These are phyloP conservation scores for Salinomyces thailandicus DNA, from an alignment of 2,329 filamentous ascomycete genomes.

Conservation along the genomic window DNA sequence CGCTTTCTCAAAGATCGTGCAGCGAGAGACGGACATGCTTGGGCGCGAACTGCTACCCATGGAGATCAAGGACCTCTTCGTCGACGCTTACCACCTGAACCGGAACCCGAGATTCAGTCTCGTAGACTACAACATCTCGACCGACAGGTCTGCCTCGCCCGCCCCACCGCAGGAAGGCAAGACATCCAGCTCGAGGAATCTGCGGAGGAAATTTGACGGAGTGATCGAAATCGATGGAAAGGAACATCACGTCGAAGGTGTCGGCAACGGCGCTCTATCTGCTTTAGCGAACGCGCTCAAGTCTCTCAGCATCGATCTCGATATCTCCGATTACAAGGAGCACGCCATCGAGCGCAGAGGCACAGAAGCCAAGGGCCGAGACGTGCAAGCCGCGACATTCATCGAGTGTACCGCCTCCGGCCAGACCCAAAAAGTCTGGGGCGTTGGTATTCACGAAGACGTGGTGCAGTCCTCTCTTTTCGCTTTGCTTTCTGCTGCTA, in stretches of 20 bases:
- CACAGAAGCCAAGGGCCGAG: constrained; percentile 42
- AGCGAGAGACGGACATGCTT: constrained; percentile 66
- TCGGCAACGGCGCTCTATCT: constrained; percentile 84
- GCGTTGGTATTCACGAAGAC: constrained; percentile 84
- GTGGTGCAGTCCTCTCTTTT: constrained; percentile 83
- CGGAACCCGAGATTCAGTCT: constrained; percentile 76
- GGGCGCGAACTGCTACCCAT: constrained; percentile 72
- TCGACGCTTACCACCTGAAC: constrained; percentile 74
- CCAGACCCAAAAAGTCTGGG: constrained; percentile 67
- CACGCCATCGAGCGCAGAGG: constrained; percentile 55
- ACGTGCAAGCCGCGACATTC: constrained; percentile 89
- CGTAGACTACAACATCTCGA: constrained; percentile 82
- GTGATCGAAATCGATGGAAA: constrained; percentile 71
- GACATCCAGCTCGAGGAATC: constrained; percentile 54
- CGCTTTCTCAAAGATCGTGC: constrained; percentile 80
- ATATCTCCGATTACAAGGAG: constrained; percentile 92
- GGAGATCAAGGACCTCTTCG: constrained; percentile 83
- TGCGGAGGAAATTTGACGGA: constrained; percentile 74
- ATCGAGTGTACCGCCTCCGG: constrained; percentile 63
- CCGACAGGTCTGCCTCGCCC: constrained; percentile 69
- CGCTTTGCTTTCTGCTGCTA: constrained; percentile 74
- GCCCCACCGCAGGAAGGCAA: constrained; percentile 47
- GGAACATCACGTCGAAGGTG: constrained; percentile 68
- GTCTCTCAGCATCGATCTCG: constrained; percentile 70
- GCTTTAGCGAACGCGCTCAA: constrained; percentile 73